Conservation (phyloP, 177 flowering plant genomes). For the Vitis hybrid region DNA sequence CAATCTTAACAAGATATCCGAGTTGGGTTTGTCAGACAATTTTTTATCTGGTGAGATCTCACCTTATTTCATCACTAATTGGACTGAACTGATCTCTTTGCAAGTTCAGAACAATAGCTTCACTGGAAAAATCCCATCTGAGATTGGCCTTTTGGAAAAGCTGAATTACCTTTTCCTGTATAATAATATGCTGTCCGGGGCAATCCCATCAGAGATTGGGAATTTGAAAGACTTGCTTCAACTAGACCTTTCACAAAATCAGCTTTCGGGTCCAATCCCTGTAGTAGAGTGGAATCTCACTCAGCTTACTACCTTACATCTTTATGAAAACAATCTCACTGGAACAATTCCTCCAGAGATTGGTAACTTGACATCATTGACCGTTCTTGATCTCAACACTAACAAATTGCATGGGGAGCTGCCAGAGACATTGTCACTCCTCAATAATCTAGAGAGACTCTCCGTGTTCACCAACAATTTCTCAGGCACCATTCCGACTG, state of each 20-base stretch:
- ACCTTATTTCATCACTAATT: conserved; percentile 43
- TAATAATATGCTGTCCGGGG: conserved; percentile 49
- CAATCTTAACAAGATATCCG: conserved; percentile 35
- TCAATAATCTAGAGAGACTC: conserved; percentile 35
- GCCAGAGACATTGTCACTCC: conserved; percentile 52
- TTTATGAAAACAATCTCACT: conserved; percentile 55
- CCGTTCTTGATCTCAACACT: conserved; percentile 38
- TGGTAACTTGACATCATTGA: conserved; percentile 46
- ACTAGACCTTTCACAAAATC: conserved; percentile 49
- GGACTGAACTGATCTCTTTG: conserved; percentile 55
- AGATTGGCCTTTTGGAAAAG: conserved; percentile 50
- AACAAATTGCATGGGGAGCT: conserved; percentile 57
- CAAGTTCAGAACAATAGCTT: conserved; percentile 57
- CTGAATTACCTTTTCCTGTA: conserved; percentile 36
- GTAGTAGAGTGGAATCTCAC: conserved; percentile 44
- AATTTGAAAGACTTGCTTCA: conserved; percentile 26
- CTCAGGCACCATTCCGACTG: conserved; percentile 54
- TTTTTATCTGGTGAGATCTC: conserved; percentile 56
- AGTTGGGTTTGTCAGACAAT: conserved; percentile 51
- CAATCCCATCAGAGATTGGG: conserved; percentile 63
- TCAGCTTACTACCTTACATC: conserved; percentile 37
- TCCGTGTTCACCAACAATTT: conserved; percentile 52
- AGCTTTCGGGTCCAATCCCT: conserved; percentile 70
- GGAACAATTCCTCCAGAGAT: conserved; percentile 65
- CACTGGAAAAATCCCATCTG: conserved; percentile 55